Evolutionary conservation across 345 rosid species (phyloP), one percentile per base, ranked within the genome.

Genomic region (Luvunga scandens): DNA sequence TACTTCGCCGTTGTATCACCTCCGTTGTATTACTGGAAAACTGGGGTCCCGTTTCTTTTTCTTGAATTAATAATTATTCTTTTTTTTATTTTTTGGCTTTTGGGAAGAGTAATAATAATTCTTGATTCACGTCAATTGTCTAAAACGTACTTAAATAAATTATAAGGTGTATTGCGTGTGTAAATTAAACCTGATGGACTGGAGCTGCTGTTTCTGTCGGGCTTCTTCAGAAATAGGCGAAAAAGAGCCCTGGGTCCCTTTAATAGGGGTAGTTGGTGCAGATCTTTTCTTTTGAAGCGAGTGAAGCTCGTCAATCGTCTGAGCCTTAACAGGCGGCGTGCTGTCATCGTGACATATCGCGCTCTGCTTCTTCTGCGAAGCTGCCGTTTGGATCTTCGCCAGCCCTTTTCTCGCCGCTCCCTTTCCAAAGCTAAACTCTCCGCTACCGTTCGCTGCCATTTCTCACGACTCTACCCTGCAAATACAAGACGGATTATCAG

Each of bases 221-320:
- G 88, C 92, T 30, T 90, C 92, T 19, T 95, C 99, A 9, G 94
- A 83, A 22, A 85, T 28, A 27, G 90, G 25, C 30, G 94, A 66
- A 65, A 91, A 88, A 55, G 85, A 53, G 22, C 89, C 87, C 28
- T 25, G 70, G 7, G 83, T 27, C 5, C 87, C 90, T 48, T 87
- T 81, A 10, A 87, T 85, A 0, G 99, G 99, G 1, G 98, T 92
- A 1, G 85, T 87, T 2, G 99, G 99, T 14, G 97, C 87, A 8
- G 98, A 95, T 78, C 85, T 85, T 85, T 95, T 95, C 92, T 66
- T 92, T 83, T 95, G 99, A 57, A 95, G 87, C 5, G 96, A 92
- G 80, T 93, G 99, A 75, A 95, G 98, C 87, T 95, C 98, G 78
- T 95, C 99, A 75, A 93, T 83, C 10, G 99, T 95, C 81, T 92